Percentiles rank a stretch among this genome's conserved stretches.
Conservation (phyloP, 352 stramenopile species). For the Globisporangium paroecandrum region DNA sequence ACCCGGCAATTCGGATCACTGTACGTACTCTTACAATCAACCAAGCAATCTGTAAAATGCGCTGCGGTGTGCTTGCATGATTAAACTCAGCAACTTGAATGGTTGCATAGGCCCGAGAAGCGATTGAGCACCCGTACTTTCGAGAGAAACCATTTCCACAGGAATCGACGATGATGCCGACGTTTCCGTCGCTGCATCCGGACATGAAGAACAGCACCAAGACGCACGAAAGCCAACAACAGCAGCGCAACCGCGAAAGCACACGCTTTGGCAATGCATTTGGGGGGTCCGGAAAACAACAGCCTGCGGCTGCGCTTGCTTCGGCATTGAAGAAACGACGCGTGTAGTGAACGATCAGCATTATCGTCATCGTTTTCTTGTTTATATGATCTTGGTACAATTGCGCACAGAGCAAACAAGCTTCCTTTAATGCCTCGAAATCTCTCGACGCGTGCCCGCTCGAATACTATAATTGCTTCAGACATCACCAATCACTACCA, state of each 20-base stretch:
- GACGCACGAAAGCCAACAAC: not conserved
- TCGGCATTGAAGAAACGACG: slow-evolving; percentile 16
- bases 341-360: slow-evolving; percentile 2
- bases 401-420: no score
- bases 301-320: not conserved
- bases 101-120: slow-evolving; percentile 33
- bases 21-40: slow-evolving; percentile 19
- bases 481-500: not conserved
- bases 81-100: not conserved
- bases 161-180: slow-evolving; percentile 58
- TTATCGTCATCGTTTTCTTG: not conserved
- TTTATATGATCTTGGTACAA: no score
- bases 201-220: slow-evolving; percentile 28
- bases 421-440: not conserved
- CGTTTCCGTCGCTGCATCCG: slow-evolving; percentile 51
- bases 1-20: slow-evolving; percentile 45
- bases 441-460: not conserved
- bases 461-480: not conserved
- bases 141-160: slow-evolving; percentile 61
- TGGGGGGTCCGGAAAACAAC: not conserved
- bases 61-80: not conserved
- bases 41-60: not conserved
- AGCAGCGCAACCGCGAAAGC: slow-evolving; percentile 10
- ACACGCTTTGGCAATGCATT: slow-evolving; percentile 17
- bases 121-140: slow-evolving; percentile 58